These are phyloP conservation scores for Pelargonium exstipulatum DNA, from an alignment of 441 rosid genomes.

Conservation along the genomic window DNA sequence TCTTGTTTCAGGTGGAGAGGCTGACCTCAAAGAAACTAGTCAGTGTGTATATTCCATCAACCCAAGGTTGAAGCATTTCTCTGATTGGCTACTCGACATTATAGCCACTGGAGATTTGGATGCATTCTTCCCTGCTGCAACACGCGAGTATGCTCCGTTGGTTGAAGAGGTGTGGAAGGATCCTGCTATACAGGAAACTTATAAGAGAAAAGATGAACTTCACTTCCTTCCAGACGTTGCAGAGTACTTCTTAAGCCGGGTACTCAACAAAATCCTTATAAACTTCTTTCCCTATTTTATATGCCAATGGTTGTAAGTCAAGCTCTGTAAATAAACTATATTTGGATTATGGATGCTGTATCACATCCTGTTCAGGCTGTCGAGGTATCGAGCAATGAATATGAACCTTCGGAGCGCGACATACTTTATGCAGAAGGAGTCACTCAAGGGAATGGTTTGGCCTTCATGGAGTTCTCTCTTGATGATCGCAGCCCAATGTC, in stretches of 20 bases:
- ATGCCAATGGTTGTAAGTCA: too few species aligned
- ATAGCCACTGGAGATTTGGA: slow-evolving; percentile 98
- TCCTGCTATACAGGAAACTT: slow-evolving; percentile 91
- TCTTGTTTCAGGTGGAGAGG: slow-evolving; percentile 49
- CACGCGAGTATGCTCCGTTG: slow-evolving; percentile 95
- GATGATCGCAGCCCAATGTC: slow-evolving; percentile 91
- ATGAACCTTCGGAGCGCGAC: slow-evolving; percentile 89
- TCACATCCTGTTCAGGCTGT: slow-evolving; percentile 60
- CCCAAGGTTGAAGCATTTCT: slow-evolving; percentile 90
- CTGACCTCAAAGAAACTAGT: slow-evolving; percentile 32
- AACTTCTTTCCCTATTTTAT: not conserved
- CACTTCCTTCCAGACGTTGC: slow-evolving; percentile 97
- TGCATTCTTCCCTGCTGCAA: slow-evolving; percentile 98
- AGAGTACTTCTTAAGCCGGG: slow-evolving; percentile 90
- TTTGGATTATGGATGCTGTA: slow-evolving; percentile 9
- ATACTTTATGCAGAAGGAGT: slow-evolving; percentile 98
- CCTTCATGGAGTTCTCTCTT: slow-evolving; percentile 88
- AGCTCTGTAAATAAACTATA: too few species aligned
- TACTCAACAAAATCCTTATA: slow-evolving; percentile 22
- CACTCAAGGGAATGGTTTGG: slow-evolving; percentile 92
- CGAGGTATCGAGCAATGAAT: slow-evolving; percentile 95
- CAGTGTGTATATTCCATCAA: slow-evolving; percentile 72
- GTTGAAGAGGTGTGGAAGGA: slow-evolving; percentile 98
- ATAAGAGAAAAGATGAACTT: slow-evolving; percentile 79
- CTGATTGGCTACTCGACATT: slow-evolving; percentile 97